These are phyloP conservation scores for Kickxella alabastrina DNA, from an alignment of 192 early-diverging fungal species.

Conservation along the genomic window DNA sequence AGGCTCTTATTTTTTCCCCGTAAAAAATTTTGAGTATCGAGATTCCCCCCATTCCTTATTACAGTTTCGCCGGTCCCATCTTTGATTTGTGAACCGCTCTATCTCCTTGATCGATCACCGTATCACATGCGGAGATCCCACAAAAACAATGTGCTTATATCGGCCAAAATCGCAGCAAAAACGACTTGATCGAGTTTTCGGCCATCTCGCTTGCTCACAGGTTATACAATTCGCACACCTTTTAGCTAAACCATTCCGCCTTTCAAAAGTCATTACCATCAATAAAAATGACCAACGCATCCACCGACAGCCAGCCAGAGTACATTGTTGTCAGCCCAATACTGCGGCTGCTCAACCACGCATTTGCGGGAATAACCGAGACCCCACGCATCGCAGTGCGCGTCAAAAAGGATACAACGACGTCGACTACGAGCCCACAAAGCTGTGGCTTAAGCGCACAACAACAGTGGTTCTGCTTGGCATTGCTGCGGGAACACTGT, in stretches of 20 bases:
- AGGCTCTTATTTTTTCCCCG: background rate
- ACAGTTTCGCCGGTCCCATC: too few species aligned
- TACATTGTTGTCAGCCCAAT: constrained; percentile 17
- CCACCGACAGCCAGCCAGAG: background rate
- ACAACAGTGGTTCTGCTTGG: constrained; percentile 19
- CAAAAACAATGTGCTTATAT: background rate
- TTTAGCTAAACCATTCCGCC: too few species aligned
- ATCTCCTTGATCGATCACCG: background rate
- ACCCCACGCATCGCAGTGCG: constrained; percentile 27
- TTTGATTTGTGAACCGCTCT: too few species aligned
- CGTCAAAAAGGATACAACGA: constrained; percentile 17
- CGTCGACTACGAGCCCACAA: constrained; percentile 42
- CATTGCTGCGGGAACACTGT: constrained; percentile 14
- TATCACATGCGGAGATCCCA: constrained; percentile 1
- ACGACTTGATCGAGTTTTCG: too few species aligned
- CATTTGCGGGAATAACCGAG: constrained; percentile 42
- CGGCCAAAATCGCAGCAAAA: too few species aligned
- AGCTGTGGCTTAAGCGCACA: constrained; percentile 17
- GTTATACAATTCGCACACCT: too few species aligned
- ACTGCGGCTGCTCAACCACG: constrained; percentile 27
- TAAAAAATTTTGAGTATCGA: too few species aligned
- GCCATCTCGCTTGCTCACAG: too few species aligned
- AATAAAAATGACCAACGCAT: too few species aligned
- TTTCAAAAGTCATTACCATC: too few species aligned
- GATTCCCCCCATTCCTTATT: too few species aligned